These are phyloP conservation scores for Neonectria magnoliae DNA, from an alignment of 2,329 filamentous ascomycete genomes.

Conservation along the genomic window DNA sequence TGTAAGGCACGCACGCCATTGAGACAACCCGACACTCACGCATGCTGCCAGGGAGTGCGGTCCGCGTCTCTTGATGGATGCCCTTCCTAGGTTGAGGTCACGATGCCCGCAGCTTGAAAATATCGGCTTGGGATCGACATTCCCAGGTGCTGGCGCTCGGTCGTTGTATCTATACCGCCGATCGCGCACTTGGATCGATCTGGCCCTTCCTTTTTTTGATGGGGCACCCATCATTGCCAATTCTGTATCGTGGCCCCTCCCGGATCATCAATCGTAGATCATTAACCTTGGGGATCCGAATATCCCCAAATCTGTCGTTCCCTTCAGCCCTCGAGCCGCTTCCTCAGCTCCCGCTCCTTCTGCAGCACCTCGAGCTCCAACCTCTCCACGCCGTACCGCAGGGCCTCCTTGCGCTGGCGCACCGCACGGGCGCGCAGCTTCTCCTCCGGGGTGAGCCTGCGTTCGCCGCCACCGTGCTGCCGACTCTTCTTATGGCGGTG, in stretches of 20 bases:
- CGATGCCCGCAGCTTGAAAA: conserved; percentile 1
- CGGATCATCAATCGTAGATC: conserved; percentile 12
- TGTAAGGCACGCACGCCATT: background rate
- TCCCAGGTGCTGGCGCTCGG: conserved; percentile 13
- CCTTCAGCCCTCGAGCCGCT: conserved; percentile 55
- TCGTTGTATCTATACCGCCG: conserved; percentile 23
- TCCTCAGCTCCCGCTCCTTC: conserved; percentile 68
- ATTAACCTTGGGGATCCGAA: background rate
- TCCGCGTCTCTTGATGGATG: background rate
- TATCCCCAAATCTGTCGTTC: background rate
- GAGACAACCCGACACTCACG: conserved; percentile 4
- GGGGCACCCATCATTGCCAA: conserved; percentile 9
- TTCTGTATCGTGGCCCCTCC: background rate
- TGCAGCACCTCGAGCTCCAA: conserved; percentile 88
- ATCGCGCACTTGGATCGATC: conserved; percentile 32
- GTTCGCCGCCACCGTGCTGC: conserved; percentile 35
- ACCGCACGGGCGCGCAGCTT: conserved; percentile 68
- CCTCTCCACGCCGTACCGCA: conserved; percentile 87
- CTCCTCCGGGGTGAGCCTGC: conserved; percentile 62
- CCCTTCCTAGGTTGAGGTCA: background rate
- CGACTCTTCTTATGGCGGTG: conserved; percentile 31
- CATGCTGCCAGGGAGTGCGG: background rate
- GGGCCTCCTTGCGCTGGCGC: conserved; percentile 82
- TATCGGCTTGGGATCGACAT: conserved; percentile 24
- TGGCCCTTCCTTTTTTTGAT: conserved; percentile 13